Evolutionary conservation across 306 rosid genomes (phyloP), one percentile per base, ranked within the genome.

Genomic region (Pyrus betulifolia): DNA sequence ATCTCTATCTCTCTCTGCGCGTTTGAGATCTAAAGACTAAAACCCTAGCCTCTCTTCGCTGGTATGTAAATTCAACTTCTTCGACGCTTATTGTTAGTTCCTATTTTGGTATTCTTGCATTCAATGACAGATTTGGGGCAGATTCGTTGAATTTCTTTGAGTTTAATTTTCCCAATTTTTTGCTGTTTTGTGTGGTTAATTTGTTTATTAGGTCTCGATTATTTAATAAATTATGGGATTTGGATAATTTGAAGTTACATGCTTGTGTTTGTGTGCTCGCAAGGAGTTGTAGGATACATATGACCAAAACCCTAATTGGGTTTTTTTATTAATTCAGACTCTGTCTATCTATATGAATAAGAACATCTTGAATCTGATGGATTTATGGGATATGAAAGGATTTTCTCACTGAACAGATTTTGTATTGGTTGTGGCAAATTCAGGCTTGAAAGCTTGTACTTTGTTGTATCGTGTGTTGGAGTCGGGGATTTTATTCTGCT

Each of bases 11-110:
- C 54, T 72, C 51, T 31, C 25, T 64, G 23, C 8, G 69, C 18
- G n/a, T 72, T 72, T 27, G 69, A 61, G 78, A 74, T 74, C 78
- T n/a, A 42, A 35, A 35, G 40, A 35, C 40, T 35, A 35, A 63
- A 33, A 15, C n/a, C 46, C 46, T 74, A 17, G 46, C 70, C 11
- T 45, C 44, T 62, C 23, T 74, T 62, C 18, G 19, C 70, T 19
- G 70, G 78, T 63, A 46, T 21, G 62, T 19, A 18, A 59, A 23
- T 42, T 40, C 58, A 18, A 42, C 59, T 27, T 23, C 5, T 74
- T 6, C 3, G 3, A 0, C 1, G 10, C 59, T 60, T 12, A 10
- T 40, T 58, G 62, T 21, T 58, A 9, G 76, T 38, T 72, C 8
- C 10, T 2, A 18, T 40, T 8, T 70, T 30, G 17, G 27, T 8